A percentile compares a stretch with the other conserved stretches of the same genome.
phyloP scores from a whole-genome alignment of 1,284 basidiomycete species.

The Sporisorium reilianum region DNA sequence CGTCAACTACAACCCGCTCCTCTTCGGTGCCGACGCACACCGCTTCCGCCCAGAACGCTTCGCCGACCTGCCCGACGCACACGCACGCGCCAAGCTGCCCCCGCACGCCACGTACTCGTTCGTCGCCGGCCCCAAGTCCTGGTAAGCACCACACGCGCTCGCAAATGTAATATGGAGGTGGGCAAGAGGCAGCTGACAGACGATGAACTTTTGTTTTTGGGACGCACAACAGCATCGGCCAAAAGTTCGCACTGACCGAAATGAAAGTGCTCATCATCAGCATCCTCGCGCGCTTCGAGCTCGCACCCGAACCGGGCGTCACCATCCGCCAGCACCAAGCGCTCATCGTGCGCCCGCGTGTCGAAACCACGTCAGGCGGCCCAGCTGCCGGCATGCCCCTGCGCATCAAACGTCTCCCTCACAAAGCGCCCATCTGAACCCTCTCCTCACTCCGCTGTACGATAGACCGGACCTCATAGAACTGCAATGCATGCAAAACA shows the following conservation, averaged over 20 bases:
- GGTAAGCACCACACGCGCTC: slow-evolving; percentile 21
- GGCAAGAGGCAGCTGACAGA: not conserved
- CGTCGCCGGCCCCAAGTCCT: slow-evolving; percentile 50
- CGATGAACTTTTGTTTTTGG: not conserved
- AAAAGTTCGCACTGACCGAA: slow-evolving; percentile 53
- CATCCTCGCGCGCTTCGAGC: slow-evolving; percentile 31
- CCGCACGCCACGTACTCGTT: slow-evolving; percentile 48
- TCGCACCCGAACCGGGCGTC: slow-evolving; percentile 30
- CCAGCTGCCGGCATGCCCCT: slow-evolving; percentile 41
- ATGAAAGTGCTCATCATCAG: slow-evolving; percentile 50
- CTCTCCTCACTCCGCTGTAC: not conserved
- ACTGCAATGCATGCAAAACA: not conserved
- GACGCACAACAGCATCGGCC: slow-evolving; percentile 45
- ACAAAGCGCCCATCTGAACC: not conserved
- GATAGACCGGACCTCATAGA: not conserved
- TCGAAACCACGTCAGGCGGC: slow-evolving; percentile 16
- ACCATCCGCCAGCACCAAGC: slow-evolving; percentile 42
- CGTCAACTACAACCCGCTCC: slow-evolving; percentile 48
- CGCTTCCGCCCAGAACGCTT: slow-evolving; percentile 63
- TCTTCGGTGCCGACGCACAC: slow-evolving; percentile 61
- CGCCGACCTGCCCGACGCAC: slow-evolving; percentile 44
- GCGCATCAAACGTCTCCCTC: slow-evolving; percentile 21
- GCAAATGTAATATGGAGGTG: too few relatives aligned
- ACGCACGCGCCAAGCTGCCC: slow-evolving; percentile 44
- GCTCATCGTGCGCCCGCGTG: slow-evolving; percentile 47